Base-by-base conservation (phyloP, 2,329 filamentous ascomycete genomes). In the Clarireedia hainanense region DNA sequence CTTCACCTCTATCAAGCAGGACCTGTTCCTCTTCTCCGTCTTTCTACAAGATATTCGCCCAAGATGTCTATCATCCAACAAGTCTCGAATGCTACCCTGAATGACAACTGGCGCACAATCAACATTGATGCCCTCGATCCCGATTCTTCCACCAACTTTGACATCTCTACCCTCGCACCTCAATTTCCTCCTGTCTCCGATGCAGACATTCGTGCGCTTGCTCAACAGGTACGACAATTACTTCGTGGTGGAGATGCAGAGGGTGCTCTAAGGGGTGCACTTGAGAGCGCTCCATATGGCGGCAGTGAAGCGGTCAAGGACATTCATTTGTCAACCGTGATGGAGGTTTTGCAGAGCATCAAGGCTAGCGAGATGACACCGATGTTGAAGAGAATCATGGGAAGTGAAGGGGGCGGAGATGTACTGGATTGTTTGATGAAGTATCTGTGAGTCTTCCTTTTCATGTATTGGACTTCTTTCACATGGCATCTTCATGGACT, bases 291-390 rank as follows among this genome's bases (percentile, higher is more conserved):
- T 37, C 91, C 95, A 36, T 96, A 85, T 68, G 81, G 78, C 55
- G 81, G 79, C 17, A 72, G 73, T 40, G 80, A 82, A 50, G 71
- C 67, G 7, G 80, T 80, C 57, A 85, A 85, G 86, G 90, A 96
- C 63, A 78, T 90, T 30, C 91, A 97, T 71, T 77, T 96, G 61
- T 84, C 89, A 63, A 92, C 89, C 20, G 88, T 99, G 42, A 84
- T 90, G 59, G 94, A 99, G 74, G 91, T 97, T 57, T 78, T 99
- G 62, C 91, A 96, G 73, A 94, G 90, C 20, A 97, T 97, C 74
- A 91, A 95, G 71, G 91, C 94, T 68, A 88, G 88, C 65, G 94
- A 99, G 65, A 97, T 97, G 89, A 90, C 85, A 61, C 88, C 89
- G 14, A 84, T 97, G 67, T 77, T 99, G 63, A 84, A 86, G 73